Conservation (phyloP, 2,329 filamentous ascomycete species). For the Pezicula radicicola region DNA sequence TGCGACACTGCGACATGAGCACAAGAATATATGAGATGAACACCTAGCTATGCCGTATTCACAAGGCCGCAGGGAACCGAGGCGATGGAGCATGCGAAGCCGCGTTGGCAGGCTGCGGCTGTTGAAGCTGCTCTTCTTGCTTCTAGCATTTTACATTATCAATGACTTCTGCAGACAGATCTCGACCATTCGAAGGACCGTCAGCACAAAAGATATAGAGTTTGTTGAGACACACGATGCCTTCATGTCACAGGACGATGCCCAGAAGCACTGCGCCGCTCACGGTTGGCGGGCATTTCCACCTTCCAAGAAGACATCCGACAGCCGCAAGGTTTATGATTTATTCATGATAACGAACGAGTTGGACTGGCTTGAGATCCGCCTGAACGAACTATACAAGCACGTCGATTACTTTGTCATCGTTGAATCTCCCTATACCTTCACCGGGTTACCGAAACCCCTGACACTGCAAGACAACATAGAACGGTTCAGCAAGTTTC, state of each 20-base stretch:
- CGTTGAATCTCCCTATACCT: constrained; percentile 55
- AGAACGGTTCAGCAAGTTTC: constrained; percentile 47
- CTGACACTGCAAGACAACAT: constrained; percentile 51
- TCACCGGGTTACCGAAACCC: constrained; percentile 54
- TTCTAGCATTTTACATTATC: background rate
- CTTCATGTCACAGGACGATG: background rate
- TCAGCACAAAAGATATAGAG: background rate
- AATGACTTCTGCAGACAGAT: background rate
- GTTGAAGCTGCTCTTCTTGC: background rate
- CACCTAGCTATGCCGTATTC: background rate
- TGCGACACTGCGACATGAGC: too few species aligned
- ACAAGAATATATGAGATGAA: too few species aligned
- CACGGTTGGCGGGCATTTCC: background rate
- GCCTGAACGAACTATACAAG: constrained; percentile 53
- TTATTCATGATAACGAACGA: constrained; percentile 61
- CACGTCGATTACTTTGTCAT: constrained; percentile 65
- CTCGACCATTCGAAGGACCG: background rate
- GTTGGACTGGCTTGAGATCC: constrained; percentile 64
- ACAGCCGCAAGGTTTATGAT: constrained; percentile 53
- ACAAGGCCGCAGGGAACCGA: background rate
- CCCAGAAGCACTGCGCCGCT: background rate
- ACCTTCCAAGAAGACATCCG: background rate
- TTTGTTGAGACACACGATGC: background rate
- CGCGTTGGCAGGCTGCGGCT: background rate
- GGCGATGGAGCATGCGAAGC: background rate